These are phyloP conservation scores for Noccaea caerulescens DNA, from an alignment of 345 rosid species.

Conservation along the genomic window DNA sequence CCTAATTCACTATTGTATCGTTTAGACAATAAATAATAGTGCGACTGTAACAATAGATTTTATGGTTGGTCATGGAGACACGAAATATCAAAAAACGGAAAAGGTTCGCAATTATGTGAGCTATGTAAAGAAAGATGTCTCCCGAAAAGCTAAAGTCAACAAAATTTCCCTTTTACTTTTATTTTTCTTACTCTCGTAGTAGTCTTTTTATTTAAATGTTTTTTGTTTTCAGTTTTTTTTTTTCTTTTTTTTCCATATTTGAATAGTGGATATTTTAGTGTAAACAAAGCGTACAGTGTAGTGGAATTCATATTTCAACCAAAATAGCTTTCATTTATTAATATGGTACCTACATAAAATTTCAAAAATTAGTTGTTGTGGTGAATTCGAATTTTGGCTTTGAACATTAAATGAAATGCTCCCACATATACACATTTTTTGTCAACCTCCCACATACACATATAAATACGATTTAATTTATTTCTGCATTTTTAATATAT, in stretches of 20 bases:
- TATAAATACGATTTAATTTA: background rate
- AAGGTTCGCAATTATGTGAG: constrained; percentile 37
- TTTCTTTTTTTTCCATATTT: background rate
- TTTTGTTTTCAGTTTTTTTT: background rate
- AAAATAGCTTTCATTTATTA: constrained; percentile 1
- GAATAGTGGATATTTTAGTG: background rate
- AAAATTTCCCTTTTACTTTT: constrained; percentile 22
- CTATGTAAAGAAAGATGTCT: constrained; percentile 35
- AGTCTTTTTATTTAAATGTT: background rate
- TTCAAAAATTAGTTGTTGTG: constrained; percentile 9
- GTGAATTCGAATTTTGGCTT: constrained; percentile 3
- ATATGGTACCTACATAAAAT: background rate
- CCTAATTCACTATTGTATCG: constrained; percentile 33
- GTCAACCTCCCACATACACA: constrained; percentile 13
- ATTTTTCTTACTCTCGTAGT: background rate
- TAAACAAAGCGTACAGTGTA: background rate
- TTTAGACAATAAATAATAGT: constrained; percentile 1
- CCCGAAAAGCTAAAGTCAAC: constrained; percentile 36
- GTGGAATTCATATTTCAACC: constrained; percentile 3
- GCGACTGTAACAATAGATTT: constrained; percentile 15
- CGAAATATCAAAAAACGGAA: constrained; percentile 39
- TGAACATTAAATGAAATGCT: constrained; percentile 31
- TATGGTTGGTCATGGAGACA: constrained; percentile 39
- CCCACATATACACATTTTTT: constrained; percentile 10
- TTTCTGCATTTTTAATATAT: background rate